These are phyloP conservation scores for Talaromyces sp. DNA, from an alignment of 2,329 filamentous ascomycete genomes.

Conservation along the genomic window DNA sequence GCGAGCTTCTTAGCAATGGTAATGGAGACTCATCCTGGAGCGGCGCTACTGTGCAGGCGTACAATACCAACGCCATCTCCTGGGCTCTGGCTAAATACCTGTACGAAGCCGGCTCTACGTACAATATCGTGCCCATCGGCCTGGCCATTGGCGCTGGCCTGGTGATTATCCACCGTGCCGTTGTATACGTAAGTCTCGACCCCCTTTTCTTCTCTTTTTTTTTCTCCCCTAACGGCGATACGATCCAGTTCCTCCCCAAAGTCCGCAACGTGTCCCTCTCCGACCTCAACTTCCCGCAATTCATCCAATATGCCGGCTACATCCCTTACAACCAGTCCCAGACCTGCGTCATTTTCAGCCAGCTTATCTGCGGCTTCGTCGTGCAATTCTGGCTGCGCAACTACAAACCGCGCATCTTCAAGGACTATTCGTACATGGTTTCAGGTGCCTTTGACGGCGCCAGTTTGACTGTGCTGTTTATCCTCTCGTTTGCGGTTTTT, in stretches of 20 bases:
- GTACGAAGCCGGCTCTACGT: constrained; percentile 7
- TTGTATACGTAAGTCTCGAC: constrained; percentile 7
- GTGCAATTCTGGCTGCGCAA: constrained; percentile 51
- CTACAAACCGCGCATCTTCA: constrained; percentile 49
- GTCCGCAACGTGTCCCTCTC: constrained; percentile 37
- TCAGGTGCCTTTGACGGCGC: constrained; percentile 52
- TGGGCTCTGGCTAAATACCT: constrained; percentile 13
- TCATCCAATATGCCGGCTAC: constrained; percentile 51
- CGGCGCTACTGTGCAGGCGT: constrained; percentile 8
- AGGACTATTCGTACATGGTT: constrained; percentile 50
- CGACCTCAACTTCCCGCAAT: constrained; percentile 50
- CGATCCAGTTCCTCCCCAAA: constrained; percentile 42
- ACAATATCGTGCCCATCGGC: constrained; percentile 10
- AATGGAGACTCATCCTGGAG: constrained; percentile 13
- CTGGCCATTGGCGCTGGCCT: constrained; percentile 7
- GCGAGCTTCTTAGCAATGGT: constrained; percentile 3
- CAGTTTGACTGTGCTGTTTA: constrained; percentile 45
- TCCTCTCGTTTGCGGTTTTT: constrained; percentile 54
- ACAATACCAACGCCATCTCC: constrained; percentile 11
- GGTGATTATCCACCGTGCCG: constrained; percentile 6
- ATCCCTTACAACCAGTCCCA: constrained; percentile 53
- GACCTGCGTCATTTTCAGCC: constrained; percentile 51
- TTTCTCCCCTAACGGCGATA: neutral
- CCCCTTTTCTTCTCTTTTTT: neutral
- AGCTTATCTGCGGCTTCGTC: constrained; percentile 41